Evolutionary conservation across 352 stramenopile genomes (phyloP), one percentile per base, ranked within the genome.

Genomic region (Pseudoperonospora humuli): DNA sequence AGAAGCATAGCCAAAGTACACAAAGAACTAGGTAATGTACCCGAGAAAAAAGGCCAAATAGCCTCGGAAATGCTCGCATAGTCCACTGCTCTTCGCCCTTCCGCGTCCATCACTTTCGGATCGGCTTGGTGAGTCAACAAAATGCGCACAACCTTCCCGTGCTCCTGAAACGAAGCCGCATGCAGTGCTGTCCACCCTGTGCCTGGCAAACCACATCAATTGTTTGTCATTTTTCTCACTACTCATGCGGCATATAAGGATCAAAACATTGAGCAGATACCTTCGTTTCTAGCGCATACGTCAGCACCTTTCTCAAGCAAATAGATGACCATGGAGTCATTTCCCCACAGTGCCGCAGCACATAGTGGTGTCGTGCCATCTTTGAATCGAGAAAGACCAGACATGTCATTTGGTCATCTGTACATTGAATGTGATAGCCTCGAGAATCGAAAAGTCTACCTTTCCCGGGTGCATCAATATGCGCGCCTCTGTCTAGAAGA

Each of bases 151-250:
- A 79, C 66, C 36, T 82, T 77, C 7, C 71, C 70, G 20, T 86
- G 74, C 17, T 84, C 71, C 61, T 84, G 71, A 42, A 84, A 86
- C 2, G 71, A 62, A n/a, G n/a, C n/a, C n/a, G n/a, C n/a, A n/a
- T n/a, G n/a, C n/a, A 84, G 35, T n/a, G 69, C 69, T 39, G 74
- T 86, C 69, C 74, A 86, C 4, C 57, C 64, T 0, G 71, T 86
- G 2, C 74, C 70, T 84, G 35, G 13, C 9, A 20, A 31, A 25
- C 23, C 32, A 1, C 0, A 34, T 36, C 3, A 14, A 43, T 10
- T 37, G 18, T 50, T 34, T 54, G 13, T n/a, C 5, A 13, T 32
- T 32, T 3, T 13, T 13, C 9, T 32, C 27, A 8, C n/a, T n/a
- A n/a, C n/a, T n/a, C n/a, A n/a, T n/a, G n/a, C n/a, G n/a, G n/a